Evolutionary conservation across 768 basidiomycete species (phyloP), one percentile per base, ranked within the genome.

Genomic region (Russula brevipes): DNA sequence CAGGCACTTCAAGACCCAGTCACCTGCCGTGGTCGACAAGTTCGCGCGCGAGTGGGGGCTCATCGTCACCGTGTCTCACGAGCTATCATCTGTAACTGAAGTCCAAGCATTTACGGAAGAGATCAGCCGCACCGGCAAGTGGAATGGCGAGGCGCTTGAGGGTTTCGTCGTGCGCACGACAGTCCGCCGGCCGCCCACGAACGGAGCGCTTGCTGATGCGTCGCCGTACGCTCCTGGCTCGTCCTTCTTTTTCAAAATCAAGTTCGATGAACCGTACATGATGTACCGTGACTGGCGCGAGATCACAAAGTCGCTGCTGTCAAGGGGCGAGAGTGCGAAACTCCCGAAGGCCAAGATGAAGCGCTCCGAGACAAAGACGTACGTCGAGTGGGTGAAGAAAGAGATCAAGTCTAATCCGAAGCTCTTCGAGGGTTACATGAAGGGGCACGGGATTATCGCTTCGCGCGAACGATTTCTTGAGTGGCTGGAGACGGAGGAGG

Each of bases 271-370:
- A 71, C 96, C 96, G 2, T 99, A 99, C 73, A 86, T 98, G 82
- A 95, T 96, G 86, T 98, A 97, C 76, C 88, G 97, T 59, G 91
- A 95, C 72, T 98, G 94, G 94, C 82, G 96, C 59, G 96, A 98
- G 75, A 80, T 95, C 57, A 98, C 97, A 6, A 91, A 91, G 72
- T 74, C 73, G 11, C 78, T 96, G n/a, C 78, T 94, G 9, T 69
- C 76, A 56, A 66, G 71, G 44, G 70, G 68, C 56, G 73, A 63
- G 16, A 70, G 74, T 1, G 73, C 71, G 5, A 75, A 75, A 46
- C 72, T 91, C 10, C 81, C 87, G 2, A 84, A 84, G 71, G 75
- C 79, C 47, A 91, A 86, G 77, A 77, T 94, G 77, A 82, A 82
- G 68, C 79, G 92, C 59, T 76, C 83, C 9, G 94, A 98, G 77